Evolutionary conservation across 345 rosid species (phyloP), one percentile per base, ranked within the genome.

Genomic region (Brassica nigra): DNA sequence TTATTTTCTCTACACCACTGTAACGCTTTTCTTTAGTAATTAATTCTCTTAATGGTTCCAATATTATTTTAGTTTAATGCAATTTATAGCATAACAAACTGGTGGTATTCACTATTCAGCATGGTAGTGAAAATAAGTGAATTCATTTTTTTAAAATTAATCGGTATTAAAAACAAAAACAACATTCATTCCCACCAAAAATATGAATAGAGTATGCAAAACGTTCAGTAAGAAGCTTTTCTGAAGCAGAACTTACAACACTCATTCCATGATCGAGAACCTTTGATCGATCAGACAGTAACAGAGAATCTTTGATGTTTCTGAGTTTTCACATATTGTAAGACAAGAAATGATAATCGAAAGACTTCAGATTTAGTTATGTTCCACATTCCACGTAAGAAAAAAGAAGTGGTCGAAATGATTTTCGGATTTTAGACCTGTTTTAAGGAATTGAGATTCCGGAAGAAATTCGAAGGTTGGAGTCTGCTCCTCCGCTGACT

Each of bases 401-500:
- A 76, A n/a, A 76, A 36, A 30, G 1, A 62, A n/a, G 15, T 62
- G 23, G 54, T 30, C 4, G 10, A 18, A 78, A 44, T n/a, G 66
- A 28, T 37, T 64, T 89, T 87, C 6, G 9, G 55, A 42, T 72
- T 71, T 62, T 42, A 62, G 34, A 78, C 70, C 87, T 89, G 18
- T 87, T 49, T 89, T 86, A 92, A 54, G 78, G 76, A 64, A 91
- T 83, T 59, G 89, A 67, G 42, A 90, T 79, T 47, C 82, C 97
- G 0, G 97, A 85, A 65, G 91, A 89, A 30, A 96, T 86, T 66
- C 89, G 78, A 76, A 96, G 93, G 84, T 90, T 90, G 8, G 90
- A 80, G 80, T 96, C 98, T 52, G 79, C 94, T 49, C 99, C 99
- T 47, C 99, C 99, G 66, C 99, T 93, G 79, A 91, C 67, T 34